These are phyloP conservation scores for Lepiota brunneoincarnata DNA, from an alignment of 768 basidiomycete genomes.

Conservation along the genomic window DNA sequence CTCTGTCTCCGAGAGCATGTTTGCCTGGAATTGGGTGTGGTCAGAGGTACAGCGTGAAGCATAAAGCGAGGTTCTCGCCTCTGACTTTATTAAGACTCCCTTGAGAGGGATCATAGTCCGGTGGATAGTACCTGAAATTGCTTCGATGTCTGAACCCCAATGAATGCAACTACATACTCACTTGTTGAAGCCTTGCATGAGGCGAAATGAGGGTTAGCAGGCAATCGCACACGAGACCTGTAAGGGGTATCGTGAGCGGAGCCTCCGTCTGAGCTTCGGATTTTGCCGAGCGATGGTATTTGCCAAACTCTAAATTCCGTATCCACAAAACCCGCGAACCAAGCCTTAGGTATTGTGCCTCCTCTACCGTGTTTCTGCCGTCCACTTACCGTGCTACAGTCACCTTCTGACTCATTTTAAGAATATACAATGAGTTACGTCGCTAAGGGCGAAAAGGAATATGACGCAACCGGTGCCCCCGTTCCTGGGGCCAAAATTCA, in stretches of 20 bases:
- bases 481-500: slow-evolving; percentile 90
- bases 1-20: slow-evolving; percentile 90
- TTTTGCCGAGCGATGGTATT: neutral
- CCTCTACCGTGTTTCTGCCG: slow-evolving; percentile 9
- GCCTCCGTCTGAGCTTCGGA: slow-evolving; percentile 1
- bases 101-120: slow-evolving; percentile 54
- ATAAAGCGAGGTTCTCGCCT: slow-evolving; percentile 37
- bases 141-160: neutral
- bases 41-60: slow-evolving; percentile 4
- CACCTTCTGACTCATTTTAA: slow-evolving; percentile 77
- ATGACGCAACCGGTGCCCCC: slow-evolving; percentile 87
- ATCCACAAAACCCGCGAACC: slow-evolving; percentile 38
- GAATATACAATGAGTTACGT: slow-evolving; percentile 87
- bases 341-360: slow-evolving; percentile 39
- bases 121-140: slow-evolving; percentile 42
- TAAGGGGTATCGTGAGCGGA: neutral
- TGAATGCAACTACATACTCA: slow-evolving; percentile 15
- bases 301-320: slow-evolving; percentile 35
- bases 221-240: neutral
- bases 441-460: slow-evolving; percentile 98
- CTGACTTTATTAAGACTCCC: slow-evolving; percentile 70
- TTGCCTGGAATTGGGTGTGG: slow-evolving; percentile 54
- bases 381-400: slow-evolving; percentile 34
- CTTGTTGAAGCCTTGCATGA: slow-evolving; percentile 52
- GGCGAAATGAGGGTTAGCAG: slow-evolving; percentile 5